Base-by-base conservation (phyloP, 805 yeast species). In the Candida tammaniensis region DNA sequence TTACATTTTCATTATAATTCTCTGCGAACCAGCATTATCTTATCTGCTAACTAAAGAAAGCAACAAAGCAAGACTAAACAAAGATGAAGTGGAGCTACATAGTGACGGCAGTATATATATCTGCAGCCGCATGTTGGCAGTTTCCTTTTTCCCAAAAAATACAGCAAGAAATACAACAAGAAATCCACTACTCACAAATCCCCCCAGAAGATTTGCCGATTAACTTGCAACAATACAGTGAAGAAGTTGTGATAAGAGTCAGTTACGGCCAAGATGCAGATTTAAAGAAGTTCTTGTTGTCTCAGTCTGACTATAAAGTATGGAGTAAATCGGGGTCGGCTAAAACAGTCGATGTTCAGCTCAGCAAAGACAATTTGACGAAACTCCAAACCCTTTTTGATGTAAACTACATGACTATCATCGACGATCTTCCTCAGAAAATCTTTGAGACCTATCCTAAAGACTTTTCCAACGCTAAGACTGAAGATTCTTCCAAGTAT, bases 361-460 rank as follows among this genome's bases (percentile, higher is more conserved):
- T 50, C 10, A 13, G 28, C 26, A 17, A 35, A 23, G 15, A 33
- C 17, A 29, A 24, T 4, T 30, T 41, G 7, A 17, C 6, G 5
- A 31, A 36, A 19, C 13, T 41, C 5, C 11, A 39, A 32, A 20
- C 30, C 6, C n/a, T n/a, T n/a, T n/a, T n/a, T n/a, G n/a, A n/a
- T n/a, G n/a, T n/a, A n/a, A 43, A 43, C 5, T 54, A 67, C 43
- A 46, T 61, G n/a, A 51, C 74, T 3, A 57, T 81, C 10, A 70
- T 83, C 28, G 63, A 61, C 1, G 83, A 83, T 50, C 59, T 83
- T 35, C 68, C 83, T 1, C 78, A 75, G 45, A 59, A 72, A 0
- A 65, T 83, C 0, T 68, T 51, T 39, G 82, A 80, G 43, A 70
- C 84, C 0, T 75, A 59, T 38, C 82, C 86, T 1, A 36, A 47